Evolutionary conservation across 768 basidiomycete genomes (phyloP).

Genomic region (Leccinum truebloodii): DNA sequence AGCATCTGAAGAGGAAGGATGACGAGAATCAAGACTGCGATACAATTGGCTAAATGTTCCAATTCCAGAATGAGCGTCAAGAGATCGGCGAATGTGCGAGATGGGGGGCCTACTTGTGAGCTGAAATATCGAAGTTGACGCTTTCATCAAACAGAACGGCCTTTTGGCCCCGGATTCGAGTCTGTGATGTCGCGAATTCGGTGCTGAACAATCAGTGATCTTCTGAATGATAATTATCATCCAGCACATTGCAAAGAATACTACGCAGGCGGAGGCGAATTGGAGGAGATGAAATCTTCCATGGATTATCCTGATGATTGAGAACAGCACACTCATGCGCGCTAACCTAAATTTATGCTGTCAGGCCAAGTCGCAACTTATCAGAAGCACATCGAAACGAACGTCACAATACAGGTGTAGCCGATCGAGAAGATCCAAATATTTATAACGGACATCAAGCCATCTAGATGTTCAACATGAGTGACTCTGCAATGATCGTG

Average conservation of each 20-base stretch:
- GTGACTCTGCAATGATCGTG: not conserved
- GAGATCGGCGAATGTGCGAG: not conserved
- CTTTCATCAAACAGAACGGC: not conserved
- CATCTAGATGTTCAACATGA: not conserved
- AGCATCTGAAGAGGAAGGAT: slow-evolving; percentile 20
- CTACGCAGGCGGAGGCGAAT: slow-evolving; percentile 4
- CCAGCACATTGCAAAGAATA: slow-evolving; percentile 10
- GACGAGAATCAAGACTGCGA: not conserved
- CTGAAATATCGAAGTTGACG: not conserved
- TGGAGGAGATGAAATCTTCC: not conserved
- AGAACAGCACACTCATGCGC: slow-evolving; percentile 22
- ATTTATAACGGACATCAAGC: not conserved
- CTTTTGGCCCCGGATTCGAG: not conserved
- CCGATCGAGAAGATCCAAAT: not conserved
- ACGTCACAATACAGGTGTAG: not conserved
- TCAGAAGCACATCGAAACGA: not conserved
- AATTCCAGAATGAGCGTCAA: not conserved
- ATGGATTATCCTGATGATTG: slow-evolving; percentile 18
- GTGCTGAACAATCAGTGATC: slow-evolving; percentile 2
- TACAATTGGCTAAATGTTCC: not conserved
- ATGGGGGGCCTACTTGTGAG: not conserved
- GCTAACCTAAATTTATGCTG: slow-evolving; percentile 8
- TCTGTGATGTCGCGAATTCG: not conserved
- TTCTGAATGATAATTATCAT: slow-evolving; percentile 10
- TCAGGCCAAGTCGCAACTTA: not conserved